A percentile compares a stretch with the other conserved stretches of the same genome.
phyloP scores from a whole-genome alignment of 116 monocot genomes.

The Dioscorea cayenensis region DNA sequence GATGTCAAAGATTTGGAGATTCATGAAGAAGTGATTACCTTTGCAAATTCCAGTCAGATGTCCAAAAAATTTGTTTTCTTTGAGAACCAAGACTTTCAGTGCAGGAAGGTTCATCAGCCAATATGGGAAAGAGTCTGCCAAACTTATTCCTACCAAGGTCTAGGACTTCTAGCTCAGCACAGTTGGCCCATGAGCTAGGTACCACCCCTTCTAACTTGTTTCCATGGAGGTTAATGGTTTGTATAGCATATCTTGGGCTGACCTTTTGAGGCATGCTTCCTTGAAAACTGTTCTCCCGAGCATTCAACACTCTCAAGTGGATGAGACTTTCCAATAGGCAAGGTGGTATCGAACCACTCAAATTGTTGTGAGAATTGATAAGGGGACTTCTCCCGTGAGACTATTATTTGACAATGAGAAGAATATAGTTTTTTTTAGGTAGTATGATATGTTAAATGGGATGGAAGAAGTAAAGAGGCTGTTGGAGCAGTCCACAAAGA shows the following conservation, averaged over 20 bases:
- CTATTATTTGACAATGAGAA: conserved; percentile 50
- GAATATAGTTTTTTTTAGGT: conserved; percentile 41
- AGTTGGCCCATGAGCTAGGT: too few relatives aligned
- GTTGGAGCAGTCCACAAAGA: conserved; percentile 58
- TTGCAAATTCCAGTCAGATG: not conserved
- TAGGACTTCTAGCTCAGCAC: too few relatives aligned
- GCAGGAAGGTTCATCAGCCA: too few relatives aligned
- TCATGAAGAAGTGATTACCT: conserved; percentile 15
- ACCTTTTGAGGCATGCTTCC: too few relatives aligned
- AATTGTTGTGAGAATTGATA: conserved; percentile 36
- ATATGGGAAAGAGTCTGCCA: too few relatives aligned
- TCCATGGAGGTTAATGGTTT: too few relatives aligned
- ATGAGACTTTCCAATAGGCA: conserved; percentile 33
- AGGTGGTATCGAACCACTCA: conserved; percentile 41
- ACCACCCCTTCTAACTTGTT: too few relatives aligned
- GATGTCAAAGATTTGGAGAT: conserved; percentile 64
- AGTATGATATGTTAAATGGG: conserved; percentile 24
- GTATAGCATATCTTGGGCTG: too few relatives aligned
- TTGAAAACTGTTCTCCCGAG: too few relatives aligned
- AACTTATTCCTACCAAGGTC: too few relatives aligned
- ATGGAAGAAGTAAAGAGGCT: conserved; percentile 49
- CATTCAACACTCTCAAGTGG: conserved; percentile 37
- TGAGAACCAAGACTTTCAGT: too few relatives aligned
- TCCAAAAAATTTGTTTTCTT: conserved; percentile 8
- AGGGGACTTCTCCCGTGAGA: conserved; percentile 37